Evolutionary conservation across 1,139 yeast genomes (phyloP).

Genomic region (Yamadazyma taylorii): DNA sequence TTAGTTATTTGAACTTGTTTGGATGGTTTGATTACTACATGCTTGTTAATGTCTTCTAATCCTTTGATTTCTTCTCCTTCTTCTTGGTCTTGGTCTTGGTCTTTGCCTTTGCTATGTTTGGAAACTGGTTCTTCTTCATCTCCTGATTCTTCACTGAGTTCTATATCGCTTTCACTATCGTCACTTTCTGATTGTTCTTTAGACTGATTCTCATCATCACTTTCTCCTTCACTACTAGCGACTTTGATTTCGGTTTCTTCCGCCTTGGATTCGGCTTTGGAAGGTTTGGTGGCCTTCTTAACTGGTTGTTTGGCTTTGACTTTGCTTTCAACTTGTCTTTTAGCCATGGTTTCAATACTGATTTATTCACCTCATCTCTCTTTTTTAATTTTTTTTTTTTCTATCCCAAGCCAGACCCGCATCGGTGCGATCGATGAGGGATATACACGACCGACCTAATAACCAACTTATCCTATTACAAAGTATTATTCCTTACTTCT

Average conservation of each 20-base stretch:
- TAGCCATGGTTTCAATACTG: constrained; percentile 6
- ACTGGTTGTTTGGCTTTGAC: constrained; percentile 17
- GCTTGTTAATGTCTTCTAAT: constrained; percentile 18
- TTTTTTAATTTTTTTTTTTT: background rate
- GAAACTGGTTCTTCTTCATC: constrained; percentile 26
- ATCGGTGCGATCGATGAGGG: constrained; percentile 7
- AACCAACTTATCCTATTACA: background rate
- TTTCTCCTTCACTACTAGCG: constrained; percentile 12
- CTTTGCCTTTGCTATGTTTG: too few species aligned
- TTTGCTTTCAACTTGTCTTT: constrained; percentile 15
- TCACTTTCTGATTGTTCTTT: background rate
- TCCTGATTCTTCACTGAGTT: constrained; percentile 20
- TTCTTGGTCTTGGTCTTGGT: constrained; percentile 23
- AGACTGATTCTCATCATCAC: too few species aligned
- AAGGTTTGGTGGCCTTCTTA: constrained; percentile 17
- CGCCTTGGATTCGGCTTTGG: background rate
- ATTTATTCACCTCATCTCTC: constrained; percentile 14
- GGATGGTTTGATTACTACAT: constrained; percentile 31
- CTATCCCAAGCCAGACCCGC: background rate
- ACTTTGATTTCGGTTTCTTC: constrained; percentile 16
- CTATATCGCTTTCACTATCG: background rate
- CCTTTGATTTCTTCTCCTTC: constrained; percentile 18
- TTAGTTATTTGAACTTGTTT: constrained; percentile 20
- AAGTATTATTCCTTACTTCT: too few species aligned
- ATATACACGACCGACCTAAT: too few species aligned